These are phyloP conservation scores for Xerocomellus intermedius DNA, from an alignment of 768 basidiomycete genomes.

Conservation along the genomic window DNA sequence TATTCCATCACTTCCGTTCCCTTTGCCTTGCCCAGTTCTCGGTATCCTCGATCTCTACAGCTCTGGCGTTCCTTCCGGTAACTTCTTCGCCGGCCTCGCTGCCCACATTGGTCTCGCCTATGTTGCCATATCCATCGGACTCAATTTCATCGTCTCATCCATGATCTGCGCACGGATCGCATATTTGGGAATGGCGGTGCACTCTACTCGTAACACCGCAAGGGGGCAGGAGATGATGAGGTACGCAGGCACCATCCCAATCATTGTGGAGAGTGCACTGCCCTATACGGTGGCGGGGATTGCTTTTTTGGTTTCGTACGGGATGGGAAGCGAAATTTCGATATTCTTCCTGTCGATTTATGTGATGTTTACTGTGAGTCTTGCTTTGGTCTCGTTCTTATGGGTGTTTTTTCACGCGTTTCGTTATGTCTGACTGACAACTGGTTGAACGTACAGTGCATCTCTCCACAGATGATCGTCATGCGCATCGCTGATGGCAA, in stretches of 20 bases:
- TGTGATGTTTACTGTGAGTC: constrained; percentile 10
- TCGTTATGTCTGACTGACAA: background rate
- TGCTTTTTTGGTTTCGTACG: constrained; percentile 9
- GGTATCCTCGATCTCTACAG: background rate
- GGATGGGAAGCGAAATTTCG: background rate
- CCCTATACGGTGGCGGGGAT: constrained; percentile 11
- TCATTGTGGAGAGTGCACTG: constrained; percentile 12
- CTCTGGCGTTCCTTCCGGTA: background rate
- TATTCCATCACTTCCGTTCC: background rate
- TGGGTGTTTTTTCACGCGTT: background rate
- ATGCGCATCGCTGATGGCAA: constrained; percentile 6
- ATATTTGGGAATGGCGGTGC: background rate
- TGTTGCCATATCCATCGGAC: constrained; percentile 7
- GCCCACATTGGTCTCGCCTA: constrained; percentile 13
- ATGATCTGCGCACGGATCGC: constrained; percentile 12
- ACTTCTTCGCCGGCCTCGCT: constrained; percentile 4
- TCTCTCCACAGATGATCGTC: constrained; percentile 13
- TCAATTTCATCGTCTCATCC: constrained; percentile 1
- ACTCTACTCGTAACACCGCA: too few species aligned
- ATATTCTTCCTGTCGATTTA: constrained; percentile 9
- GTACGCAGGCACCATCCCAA: background rate
- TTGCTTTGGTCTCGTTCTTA: background rate
- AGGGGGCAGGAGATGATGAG: background rate
- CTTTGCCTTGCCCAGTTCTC: background rate
- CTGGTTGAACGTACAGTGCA: background rate